Evolutionary conservation across 2,329 filamentous ascomycete genomes (phyloP).

Genomic region (Didymella segeticola): DNA sequence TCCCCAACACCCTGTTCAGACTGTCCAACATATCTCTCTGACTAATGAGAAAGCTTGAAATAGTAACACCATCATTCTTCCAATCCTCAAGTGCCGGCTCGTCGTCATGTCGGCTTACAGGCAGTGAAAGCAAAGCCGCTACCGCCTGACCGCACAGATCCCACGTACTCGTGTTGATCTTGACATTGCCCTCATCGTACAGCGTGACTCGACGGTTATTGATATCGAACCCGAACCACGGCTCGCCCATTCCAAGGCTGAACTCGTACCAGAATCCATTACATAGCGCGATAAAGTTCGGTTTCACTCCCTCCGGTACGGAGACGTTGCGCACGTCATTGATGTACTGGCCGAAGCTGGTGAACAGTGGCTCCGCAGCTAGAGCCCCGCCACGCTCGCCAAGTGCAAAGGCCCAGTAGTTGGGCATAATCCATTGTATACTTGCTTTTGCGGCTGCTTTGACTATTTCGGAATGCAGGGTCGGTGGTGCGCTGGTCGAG

Average conservation of each 20-base stretch:
- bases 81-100: constrained; percentile 14
- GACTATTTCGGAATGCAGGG: constrained; percentile 41
- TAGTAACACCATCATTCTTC: constrained; percentile 24
- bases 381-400: constrained; percentile 7
- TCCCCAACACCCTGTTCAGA: constrained; percentile 65
- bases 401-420: constrained; percentile 44
- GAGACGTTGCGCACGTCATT: constrained; percentile 16
- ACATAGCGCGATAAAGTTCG: constrained; percentile 15
- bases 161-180: constrained; percentile 62
- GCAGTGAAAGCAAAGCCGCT: constrained; percentile 52
- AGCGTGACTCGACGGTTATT: constrained; percentile 37
- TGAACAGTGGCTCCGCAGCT: constrained; percentile 1
- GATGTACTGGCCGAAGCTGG: constrained; percentile 8
- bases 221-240: constrained; percentile 49
- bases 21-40: constrained; percentile 71
- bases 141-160: constrained; percentile 62
- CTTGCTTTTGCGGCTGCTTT: constrained; percentile 47
- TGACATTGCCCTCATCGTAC: constrained; percentile 39
- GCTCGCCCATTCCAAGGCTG: constrained; percentile 36
- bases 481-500: constrained; percentile 31
- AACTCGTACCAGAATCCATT: constrained; percentile 51
- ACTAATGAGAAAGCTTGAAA: constrained; percentile 43
- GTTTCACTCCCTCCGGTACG: not conserved
- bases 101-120: constrained; percentile 27
- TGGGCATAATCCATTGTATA: constrained; percentile 51